Base-by-base conservation (phyloP, 192 early-diverging fungal genomes). In the Umbelopsis ramanniana region DNA sequence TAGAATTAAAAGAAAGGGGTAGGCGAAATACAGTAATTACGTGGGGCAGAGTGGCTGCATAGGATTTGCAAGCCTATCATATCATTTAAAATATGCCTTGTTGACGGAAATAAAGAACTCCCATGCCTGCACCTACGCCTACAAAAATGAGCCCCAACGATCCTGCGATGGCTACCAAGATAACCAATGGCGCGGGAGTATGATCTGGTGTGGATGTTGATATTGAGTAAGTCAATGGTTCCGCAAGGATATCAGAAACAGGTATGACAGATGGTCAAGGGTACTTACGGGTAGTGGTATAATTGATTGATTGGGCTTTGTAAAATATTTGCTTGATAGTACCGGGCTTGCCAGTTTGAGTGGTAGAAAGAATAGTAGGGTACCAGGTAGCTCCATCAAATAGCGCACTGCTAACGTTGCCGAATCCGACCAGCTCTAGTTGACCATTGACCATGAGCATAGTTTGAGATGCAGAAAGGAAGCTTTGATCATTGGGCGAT, bases 151-250 rank as follows among this genome's bases (percentile, higher is more conserved):
- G 75, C 3, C 81, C 87, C 22, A 92, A 79, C 21, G 92, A 88
- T 46, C 91, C 89, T 8, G 85, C 89, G 26, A 89, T 79, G 40
- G 92, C 88, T 53, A 92, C 88, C 14, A 92, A 74, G 33, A 93
- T 89, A 3, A 93, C 89, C 45, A 89, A 75, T 5, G 89, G 86
- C 0, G 88, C 74, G 0, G 92, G 69, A 11, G 84, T 71, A 24
- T 74, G 77, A 23, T 69, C 80, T 78, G 53, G 11, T 43, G 1
- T 43, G 11, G 40, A 40, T 6, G 38, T 40, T 40, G 38, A 40
- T 40, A 8, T 43, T 43, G 2, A 43, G 40, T 43, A 43, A 43
- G 40, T 4, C 8, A 43, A 43, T 43, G 40, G 40, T 48, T 8
- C 4, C 35, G 43, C 12, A 66, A 67, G 60, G 19, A 43, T 33